Evolutionary conservation across 495 filamentous ascomycete species (phyloP).

Genomic region (Xylaria acuta): DNA sequence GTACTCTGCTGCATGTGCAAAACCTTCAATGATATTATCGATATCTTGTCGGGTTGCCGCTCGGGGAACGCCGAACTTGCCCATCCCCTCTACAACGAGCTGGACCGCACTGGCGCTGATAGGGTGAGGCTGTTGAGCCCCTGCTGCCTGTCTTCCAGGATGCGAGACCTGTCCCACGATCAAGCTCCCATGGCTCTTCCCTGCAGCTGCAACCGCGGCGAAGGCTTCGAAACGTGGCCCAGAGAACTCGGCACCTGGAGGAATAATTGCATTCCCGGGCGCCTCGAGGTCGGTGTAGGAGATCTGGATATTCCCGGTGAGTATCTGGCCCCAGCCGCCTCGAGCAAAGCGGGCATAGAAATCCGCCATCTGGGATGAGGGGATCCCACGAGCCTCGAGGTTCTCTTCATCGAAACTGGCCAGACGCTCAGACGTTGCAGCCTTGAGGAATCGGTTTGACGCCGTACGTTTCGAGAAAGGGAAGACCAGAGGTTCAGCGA

Average conservation of each 20-base stretch:
- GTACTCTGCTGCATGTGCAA: conserved; percentile 63
- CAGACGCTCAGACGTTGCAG: conserved; percentile 66
- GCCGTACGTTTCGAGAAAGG: conserved; percentile 62
- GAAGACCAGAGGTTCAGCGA: conserved; percentile 63
- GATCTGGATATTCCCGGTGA: conserved; percentile 70
- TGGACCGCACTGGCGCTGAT: conserved; percentile 66
- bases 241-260: conserved; percentile 48
- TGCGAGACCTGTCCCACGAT: conserved; percentile 66
- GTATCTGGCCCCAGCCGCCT: conserved; percentile 61
- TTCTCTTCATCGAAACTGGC: conserved; percentile 56
- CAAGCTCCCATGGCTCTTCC: conserved; percentile 62
- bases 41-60: conserved; percentile 60
- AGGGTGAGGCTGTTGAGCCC: conserved; percentile 58
- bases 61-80: conserved; percentile 32
- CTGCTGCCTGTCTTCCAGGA: conserved; percentile 63
- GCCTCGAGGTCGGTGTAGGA: conserved; percentile 64
- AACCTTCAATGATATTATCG: conserved; percentile 52
- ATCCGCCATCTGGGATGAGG: conserved; percentile 61
- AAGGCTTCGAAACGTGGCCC: conserved; percentile 66
- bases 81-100: conserved; percentile 41
- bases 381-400: conserved; percentile 54
- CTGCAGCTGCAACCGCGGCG: conserved; percentile 53
- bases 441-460: conserved; percentile 68
- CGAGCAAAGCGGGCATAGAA: conserved; percentile 67
- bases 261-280: conserved; percentile 65